Evolutionary conservation across 2,329 filamentous ascomycete genomes (phyloP), one percentile per base, ranked within the genome.

Genomic region (Curvularia verruculosa): DNA sequence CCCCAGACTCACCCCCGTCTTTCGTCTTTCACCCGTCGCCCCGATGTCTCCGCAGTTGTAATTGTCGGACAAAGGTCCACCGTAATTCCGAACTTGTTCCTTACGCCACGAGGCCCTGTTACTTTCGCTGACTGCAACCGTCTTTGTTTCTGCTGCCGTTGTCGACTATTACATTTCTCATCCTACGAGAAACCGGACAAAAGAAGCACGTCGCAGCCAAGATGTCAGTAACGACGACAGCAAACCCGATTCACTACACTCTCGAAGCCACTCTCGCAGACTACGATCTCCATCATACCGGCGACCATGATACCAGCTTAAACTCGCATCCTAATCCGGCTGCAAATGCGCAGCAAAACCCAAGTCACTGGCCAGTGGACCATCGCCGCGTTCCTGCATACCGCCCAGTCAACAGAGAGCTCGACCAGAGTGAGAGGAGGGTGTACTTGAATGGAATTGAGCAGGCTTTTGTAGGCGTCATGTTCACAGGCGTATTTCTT

Each of bases 401-500:
- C 60, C 73, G 82, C 12, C 81, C 81, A 0, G 67, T 80, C 0
- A 81, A 83, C 52, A 74, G 70, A 3, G 64, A 79, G 36, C 67
- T 82, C 6, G 76, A 81, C 58, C 70, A 75, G 47, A 71, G 66
- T 3, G 70, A 79, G 49, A 67, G 83, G n/a, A 72, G 80, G 3
- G 76, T 77, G 0, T 82, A 80, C 37, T 68, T 66, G n/a, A 83
- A 79, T 63, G 62, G 60, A 1, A 70, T 75, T 5, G 83, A 85
- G 65, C 69, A 70, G 40, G 75, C 73, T 6, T 84, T 85, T 63
- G 75, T 85, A 18, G 68, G 74, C 19, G 69, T 81, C 0, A 84
- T 85, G 82, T 81, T 84, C 59, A 77, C 75, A 26, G 82, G 79
- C 5, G 77, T 81, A 12, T 75, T 73, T 61, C 64, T 79, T 45